Evolutionary conservation across 805 yeast species (phyloP), one percentile per base, ranked within the genome.

Genomic region (Cyberlindnera euphorbiiphila): DNA sequence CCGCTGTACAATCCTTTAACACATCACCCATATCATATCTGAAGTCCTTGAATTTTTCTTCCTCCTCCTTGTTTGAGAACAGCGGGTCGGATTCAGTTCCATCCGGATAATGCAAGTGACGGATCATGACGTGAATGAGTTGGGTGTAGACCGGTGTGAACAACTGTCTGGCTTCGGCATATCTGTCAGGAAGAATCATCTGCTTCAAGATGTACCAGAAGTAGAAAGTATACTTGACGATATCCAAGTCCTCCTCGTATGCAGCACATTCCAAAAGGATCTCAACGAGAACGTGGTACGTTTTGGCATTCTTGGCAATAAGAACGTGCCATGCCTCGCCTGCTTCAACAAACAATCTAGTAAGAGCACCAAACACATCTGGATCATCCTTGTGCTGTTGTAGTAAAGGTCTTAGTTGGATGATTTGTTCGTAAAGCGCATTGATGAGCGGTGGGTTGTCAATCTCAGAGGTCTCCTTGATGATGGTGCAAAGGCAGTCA

Each of bases 11-110:
- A 57, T 88, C 95, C 56, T 94, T 94, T 44, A 93, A 65, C n/a
- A 91, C 96, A 59, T 93, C 98, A 25, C 98, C 98, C 85, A 93
- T 85, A 39, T 87, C 96, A 61, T 93, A 93, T 54, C 99, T 73
- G 62, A 91, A 93, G 42, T 87, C 94, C 53, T 85, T 80, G 59
- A 93, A 93, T 60, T 87, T 85, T 56, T 94, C 98, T 56, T 88
- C 95, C 38, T 76, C 83, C 56, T 87, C 96, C 47, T 85, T 87
- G 29, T 72, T 71, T 18, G 71, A 70, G 51, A 91, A 91, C 14
- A 78, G 56, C 34, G 68, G 71, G 14, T 51, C 57, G 10, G 51
- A 54, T n/a, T 61, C 57, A 25, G 59, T 59, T 11, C 65, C 68
- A 25, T 62, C 57, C 14, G 96, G 98, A 59, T 89, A 89, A 41